phyloP scores from a whole-genome alignment of 169 alveolate species.

The Pseudocohnilembus persalinus region DNA sequence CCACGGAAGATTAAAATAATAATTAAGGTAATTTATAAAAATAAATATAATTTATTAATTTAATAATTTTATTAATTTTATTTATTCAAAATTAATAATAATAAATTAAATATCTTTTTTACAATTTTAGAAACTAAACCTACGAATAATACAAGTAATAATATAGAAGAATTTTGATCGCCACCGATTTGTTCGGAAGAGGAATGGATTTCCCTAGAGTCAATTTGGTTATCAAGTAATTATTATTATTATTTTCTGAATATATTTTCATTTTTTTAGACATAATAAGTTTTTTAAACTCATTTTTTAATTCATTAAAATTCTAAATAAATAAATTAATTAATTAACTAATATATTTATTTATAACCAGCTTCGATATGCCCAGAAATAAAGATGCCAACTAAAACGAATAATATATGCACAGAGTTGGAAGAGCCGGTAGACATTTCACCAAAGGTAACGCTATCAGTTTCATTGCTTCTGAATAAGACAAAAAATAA shows the following conservation, averaged over 20 bases:
- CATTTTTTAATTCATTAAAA: no score
- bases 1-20: constrained; percentile 45
- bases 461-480: constrained; percentile 95
- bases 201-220: constrained; percentile 99
- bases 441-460: constrained; percentile 99
- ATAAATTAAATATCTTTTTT: no score
- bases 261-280: constrained; percentile 75
- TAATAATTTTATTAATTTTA: no score
- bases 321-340: no score
- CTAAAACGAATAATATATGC: constrained; percentile 56
- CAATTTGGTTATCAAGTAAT: constrained; percentile 96
- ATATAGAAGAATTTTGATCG: constrained; percentile 98
- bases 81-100: constrained; percentile 54
- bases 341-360: constrained; percentile 66
- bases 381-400: constrained; percentile 60
- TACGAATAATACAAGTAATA: constrained; percentile 97
- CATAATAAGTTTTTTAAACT: background rate
- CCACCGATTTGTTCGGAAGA: constrained; percentile 99
- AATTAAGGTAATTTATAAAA: constrained; percentile 25
- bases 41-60: no score
- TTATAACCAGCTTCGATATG: constrained; percentile 66
- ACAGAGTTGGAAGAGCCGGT: constrained; percentile 99
- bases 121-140: constrained; percentile 89
- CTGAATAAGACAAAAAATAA: constrained; percentile 59
- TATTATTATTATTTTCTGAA: constrained; percentile 98